These are phyloP conservation scores for Clarireedia monteithiana DNA, from an alignment of 2,329 filamentous ascomycete genomes.

Conservation along the genomic window DNA sequence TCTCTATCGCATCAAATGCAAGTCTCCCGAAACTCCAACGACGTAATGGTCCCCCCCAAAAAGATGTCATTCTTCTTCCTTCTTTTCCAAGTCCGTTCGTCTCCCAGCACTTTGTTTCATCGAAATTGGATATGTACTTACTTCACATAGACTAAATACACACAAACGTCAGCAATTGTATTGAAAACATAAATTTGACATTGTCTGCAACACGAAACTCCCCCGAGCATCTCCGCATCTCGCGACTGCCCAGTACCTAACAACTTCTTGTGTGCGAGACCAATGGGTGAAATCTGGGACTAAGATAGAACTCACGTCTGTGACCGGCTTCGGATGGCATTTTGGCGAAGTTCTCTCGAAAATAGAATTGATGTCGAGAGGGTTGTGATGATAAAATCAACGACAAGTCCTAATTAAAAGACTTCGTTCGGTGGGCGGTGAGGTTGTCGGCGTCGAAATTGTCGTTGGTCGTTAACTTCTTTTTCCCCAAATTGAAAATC, in stretches of 20 bases:
- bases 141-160: constrained; percentile 73
- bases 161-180: constrained; percentile 25
- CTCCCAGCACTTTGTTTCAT: neutral
- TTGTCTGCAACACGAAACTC: neutral
- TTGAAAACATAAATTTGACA: neutral
- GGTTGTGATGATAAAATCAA: constrained; percentile 18
- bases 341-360: constrained; percentile 50
- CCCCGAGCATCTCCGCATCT: neutral
- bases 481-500: neutral
- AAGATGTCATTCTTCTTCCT: neutral
- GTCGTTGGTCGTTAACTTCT: constrained; percentile 16
- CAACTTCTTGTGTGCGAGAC: neutral
- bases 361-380: constrained; percentile 35
- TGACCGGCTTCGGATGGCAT: constrained; percentile 86
- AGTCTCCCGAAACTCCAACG: constrained; percentile 1
- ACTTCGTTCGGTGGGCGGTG: constrained; percentile 22
- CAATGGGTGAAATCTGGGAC: neutral
- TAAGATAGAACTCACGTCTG: constrained; percentile 62
- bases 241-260: neutral
- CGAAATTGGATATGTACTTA: constrained; percentile 44
- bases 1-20: neutral
- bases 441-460: constrained; percentile 24
- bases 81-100: neutral
- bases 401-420: constrained; percentile 27
- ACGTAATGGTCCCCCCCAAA: neutral